A percentile compares a stretch with the other conserved stretches of the same genome.
phyloP scores from a whole-genome alignment of 1,284 basidiomycete genomes.

The Sanghuangporus baumii region DNA sequence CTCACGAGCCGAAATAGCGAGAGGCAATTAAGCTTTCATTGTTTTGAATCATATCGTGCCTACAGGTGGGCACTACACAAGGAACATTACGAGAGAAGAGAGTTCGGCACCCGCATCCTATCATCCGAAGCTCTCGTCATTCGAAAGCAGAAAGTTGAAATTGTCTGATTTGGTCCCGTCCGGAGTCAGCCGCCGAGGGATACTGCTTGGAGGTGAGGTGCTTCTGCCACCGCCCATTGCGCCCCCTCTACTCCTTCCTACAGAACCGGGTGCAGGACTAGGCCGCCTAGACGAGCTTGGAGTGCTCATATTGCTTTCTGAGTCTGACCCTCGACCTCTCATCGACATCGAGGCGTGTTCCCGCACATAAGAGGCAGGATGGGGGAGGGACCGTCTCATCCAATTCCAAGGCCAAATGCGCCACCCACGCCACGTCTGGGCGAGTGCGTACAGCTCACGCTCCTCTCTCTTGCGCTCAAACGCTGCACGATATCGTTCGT shows the following conservation, averaged over 20 bases:
- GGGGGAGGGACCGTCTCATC: slow-evolving; percentile 19
- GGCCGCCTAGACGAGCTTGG: slow-evolving; percentile 37
- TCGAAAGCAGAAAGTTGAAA: slow-evolving; percentile 18
- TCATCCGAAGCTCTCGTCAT: slow-evolving; percentile 15
- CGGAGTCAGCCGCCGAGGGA: slow-evolving; percentile 14
- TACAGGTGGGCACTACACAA: not conserved
- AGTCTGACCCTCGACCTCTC: slow-evolving; percentile 23
- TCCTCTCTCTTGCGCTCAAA: slow-evolving; percentile 83
- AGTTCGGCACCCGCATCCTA: not conserved
- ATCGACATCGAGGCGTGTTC: slow-evolving; percentile 17
- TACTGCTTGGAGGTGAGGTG: slow-evolving; percentile 27
- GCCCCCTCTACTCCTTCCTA: slow-evolving; percentile 9
- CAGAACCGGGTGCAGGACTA: slow-evolving; percentile 34
- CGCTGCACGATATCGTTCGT: slow-evolving; percentile 88
- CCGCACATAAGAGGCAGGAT: slow-evolving; percentile 19
- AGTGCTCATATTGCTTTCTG: slow-evolving; percentile 30
- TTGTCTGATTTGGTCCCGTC: slow-evolving; percentile 18
- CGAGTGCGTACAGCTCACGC: slow-evolving; percentile 41
- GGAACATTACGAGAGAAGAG: not conserved
- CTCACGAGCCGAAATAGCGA: not conserved
- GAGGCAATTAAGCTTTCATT: not conserved
- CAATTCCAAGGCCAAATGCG: slow-evolving; percentile 35
- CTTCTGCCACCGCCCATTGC: slow-evolving; percentile 23
- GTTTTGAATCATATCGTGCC: not conserved
- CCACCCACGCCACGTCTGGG: slow-evolving; percentile 40